Base-by-base conservation (phyloP, 2,329 filamentous ascomycete species). In the Davidsoniella neocaledoniae region DNA sequence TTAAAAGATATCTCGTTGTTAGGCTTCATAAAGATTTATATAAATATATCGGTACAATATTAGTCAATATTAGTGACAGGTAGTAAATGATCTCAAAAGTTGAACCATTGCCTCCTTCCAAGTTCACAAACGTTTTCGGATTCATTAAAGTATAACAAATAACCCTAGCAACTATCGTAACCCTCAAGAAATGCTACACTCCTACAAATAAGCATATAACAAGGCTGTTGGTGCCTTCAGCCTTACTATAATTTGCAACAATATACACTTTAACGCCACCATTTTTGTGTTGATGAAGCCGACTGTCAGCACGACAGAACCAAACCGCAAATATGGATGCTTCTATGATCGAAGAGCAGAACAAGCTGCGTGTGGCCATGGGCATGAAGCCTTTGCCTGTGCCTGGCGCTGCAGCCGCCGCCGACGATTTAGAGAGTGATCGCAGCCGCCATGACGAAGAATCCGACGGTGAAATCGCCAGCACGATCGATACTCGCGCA, bases 351-450 rank as follows among this genome's bases (percentile, higher is more conserved):
- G 85, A 93, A 65, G 87, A 95, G 72, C 86, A 86, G 56, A 96
- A 96, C 69, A 84, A 88, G 61, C 82, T 95, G 60, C 86, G 90
- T 59, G 73, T 81, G 58, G 86, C 86, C 46, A 78, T 95, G 68
- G 90, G 90, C 60, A 79, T 95, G 71, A 86, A 90, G 61, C 88
- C 87, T 23, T 69, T 96, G 59, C 86, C 87, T 21, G 84, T 93
- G 9, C 84, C 88, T 23, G 85, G 85, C 56, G 73, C 72, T 52
- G 71, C 57, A 37, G 49, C 57, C 7, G 53, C 58, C 14, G 64
- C 66, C 42, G 40, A 49, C 14, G 33, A 40, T 17, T 25, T 40
- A 37, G 54, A 59, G 12, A 51, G 83, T 17, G 79, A 81, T 52
- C 53, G 60, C 55, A 56, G 66, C 52, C 53, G 60, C 54, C 56